Conservation (phyloP, 2,329 filamentous ascomycete genomes). For the Scytalidium sp. region DNA sequence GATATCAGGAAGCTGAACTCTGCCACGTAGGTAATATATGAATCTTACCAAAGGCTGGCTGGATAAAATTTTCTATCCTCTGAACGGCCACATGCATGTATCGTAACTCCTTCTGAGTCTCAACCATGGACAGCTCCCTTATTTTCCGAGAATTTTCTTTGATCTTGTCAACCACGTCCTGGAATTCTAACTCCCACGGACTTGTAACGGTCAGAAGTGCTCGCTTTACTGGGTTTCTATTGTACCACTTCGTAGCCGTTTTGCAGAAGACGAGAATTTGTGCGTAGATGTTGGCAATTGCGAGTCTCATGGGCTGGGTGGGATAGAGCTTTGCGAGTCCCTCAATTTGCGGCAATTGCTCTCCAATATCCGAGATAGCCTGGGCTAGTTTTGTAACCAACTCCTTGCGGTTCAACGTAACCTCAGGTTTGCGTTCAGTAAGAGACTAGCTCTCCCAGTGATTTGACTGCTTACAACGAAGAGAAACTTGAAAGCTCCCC, state of each 20-base stretch:
- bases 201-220: constrained; percentile 4
- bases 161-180: constrained; percentile 8
- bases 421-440: constrained; percentile 6
- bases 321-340: constrained; percentile 7
- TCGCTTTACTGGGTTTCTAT: constrained; percentile 3
- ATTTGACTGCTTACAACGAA: constrained; percentile 18
- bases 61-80: constrained; percentile 1
- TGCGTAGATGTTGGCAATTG: constrained; percentile 8
- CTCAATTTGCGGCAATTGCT: constrained; percentile 7
- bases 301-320: constrained; percentile 8
- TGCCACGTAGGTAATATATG: too few relatives aligned
- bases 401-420: constrained; percentile 14
- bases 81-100: constrained; percentile 7
- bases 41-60: too few relatives aligned
- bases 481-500: constrained; percentile 23
- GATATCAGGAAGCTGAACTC: too few relatives aligned
- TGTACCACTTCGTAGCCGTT: constrained; percentile 12
- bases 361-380: constrained; percentile 8
- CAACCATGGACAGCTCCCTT: constrained; percentile 1
- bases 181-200: constrained; percentile 6
- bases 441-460: background rate
- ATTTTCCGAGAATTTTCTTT: constrained; percentile 5
- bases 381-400: constrained; percentile 9
- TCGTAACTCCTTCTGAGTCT: constrained; percentile 7
- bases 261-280: constrained; percentile 10